Base-by-base conservation (phyloP, 225 moss, liverwort and hornwort genomes). In the Physcomitrium patens region DNA sequence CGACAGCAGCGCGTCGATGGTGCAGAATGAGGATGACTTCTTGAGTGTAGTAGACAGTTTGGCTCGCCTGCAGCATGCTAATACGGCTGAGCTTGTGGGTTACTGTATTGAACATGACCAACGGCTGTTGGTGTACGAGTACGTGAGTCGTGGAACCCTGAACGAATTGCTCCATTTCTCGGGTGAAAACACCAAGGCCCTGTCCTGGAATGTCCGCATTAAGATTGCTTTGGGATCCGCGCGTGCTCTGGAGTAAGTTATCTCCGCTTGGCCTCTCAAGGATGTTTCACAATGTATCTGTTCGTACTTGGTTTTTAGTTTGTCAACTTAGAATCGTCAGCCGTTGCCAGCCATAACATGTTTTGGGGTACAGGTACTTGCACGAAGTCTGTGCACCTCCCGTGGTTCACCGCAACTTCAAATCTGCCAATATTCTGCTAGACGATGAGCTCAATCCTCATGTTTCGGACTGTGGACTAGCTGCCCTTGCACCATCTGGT, bases 331-430 rank as follows among this genome's bases (percentile, higher is more conserved):
- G 31, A 37, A 37, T 7, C 31, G 31, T 37, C 5, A 37, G 31
- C 31, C 31, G 31, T 31, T 31, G 2, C 31, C 31, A 31, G 31
- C 7, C 57, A 20, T 18, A 9, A 57, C 11, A 17, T 57, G 23
- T 19, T 16, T 60, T 45, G 12, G 47, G 56, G 13, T 13, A 19
- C 84, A 91, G 91, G 67, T 91, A 91, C 71, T 67, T 91, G 77
- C 91, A 91, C 53, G 91, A 91, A 85, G 91, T 91, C 7, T 91
- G 91, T 70, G 78, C 85, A 19, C 91, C 89, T 46, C 80, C 91
- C 16, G 86, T 91, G 8, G 89, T 91, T 20, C 91, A 91, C 67
- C 91, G 89, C 3, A 91, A 91, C 76, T 89, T 91, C 76, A 91
- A 91, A 66, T 91, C 91, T 65, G 86, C 84, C 16, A 91, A 91